phyloP scores from a whole-genome alignment of 2,329 filamentous ascomycete genomes.

The Thielaviopsis musarum region DNA sequence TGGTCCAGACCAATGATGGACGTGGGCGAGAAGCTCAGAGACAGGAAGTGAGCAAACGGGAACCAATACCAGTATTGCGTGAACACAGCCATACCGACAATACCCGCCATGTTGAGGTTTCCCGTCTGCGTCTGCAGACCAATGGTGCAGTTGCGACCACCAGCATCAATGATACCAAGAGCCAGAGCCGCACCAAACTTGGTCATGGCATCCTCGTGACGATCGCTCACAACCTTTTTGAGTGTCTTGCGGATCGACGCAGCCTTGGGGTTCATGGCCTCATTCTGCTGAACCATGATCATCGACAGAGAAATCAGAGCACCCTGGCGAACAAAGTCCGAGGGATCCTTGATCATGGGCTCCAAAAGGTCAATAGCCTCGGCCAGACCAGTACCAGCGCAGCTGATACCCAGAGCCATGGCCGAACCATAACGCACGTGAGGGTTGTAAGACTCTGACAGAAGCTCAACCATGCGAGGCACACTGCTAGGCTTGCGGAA shows the following conservation, averaged over 20 bases:
- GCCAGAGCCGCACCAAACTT: conserved; percentile 94
- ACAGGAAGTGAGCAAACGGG: conserved; percentile 93
- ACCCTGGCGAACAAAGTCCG: conserved; percentile 94
- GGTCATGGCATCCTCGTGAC: conserved; percentile 97
- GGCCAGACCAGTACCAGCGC: conserved; percentile 85
- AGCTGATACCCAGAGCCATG: conserved; percentile 96
- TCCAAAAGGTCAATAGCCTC: conserved; percentile 94
- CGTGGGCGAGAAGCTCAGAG: conserved; percentile 89
- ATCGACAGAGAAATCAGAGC: conserved; percentile 87
- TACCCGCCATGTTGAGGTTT: conserved; percentile 95
- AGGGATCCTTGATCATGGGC: conserved; percentile 98
- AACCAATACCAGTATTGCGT: conserved; percentile 99
- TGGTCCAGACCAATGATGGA: conserved; percentile 90
- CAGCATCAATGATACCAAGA: conserved; percentile 92
- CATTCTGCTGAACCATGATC: conserved; percentile 99
- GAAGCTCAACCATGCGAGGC: conserved; percentile 93
- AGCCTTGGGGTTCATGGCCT: conserved; percentile 96
- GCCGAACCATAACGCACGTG: conserved; percentile 95
- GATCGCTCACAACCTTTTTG: conserved; percentile 82
- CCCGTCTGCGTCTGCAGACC: conserved; percentile 94
- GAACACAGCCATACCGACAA: conserved; percentile 95
- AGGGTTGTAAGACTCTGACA: conserved; percentile 97
- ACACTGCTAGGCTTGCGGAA: conserved; percentile 97
- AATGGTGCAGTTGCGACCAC: conserved; percentile 95
- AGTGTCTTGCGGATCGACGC: conserved; percentile 79